These are phyloP conservation scores for Cerrena zonata DNA, from an alignment of 1,284 basidiomycete genomes.

Conservation along the genomic window DNA sequence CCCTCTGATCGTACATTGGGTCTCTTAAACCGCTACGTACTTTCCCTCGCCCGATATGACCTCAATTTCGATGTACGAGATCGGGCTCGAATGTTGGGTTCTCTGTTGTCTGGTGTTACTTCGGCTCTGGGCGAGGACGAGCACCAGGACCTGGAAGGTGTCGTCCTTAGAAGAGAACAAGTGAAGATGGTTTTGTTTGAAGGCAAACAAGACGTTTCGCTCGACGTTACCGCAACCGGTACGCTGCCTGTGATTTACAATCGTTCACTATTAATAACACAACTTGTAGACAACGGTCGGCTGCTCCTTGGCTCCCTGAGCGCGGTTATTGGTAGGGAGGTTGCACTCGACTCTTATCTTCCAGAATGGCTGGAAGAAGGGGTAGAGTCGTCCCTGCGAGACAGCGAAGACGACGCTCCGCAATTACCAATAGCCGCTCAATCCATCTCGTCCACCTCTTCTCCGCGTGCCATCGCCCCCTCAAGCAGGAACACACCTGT, in stretches of 20 bases:
- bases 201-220: constrained; percentile 49
- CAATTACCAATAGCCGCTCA: constrained; percentile 19
- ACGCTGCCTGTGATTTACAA: neutral
- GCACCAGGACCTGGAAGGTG: constrained; percentile 51
- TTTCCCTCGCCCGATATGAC: constrained; percentile 85
- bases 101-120: constrained; percentile 59
- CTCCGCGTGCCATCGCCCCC: constrained; percentile 19
- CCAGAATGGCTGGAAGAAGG: constrained; percentile 37
- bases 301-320: constrained; percentile 53
- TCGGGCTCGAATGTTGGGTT: constrained; percentile 73
- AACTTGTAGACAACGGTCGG: constrained; percentile 33
- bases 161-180: constrained; percentile 77
- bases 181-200: constrained; percentile 74
- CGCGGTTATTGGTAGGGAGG: constrained; percentile 48
- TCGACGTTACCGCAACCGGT: constrained; percentile 30
- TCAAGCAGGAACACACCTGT: constrained; percentile 33
- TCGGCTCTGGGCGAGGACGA: constrained; percentile 25
- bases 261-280: neutral
- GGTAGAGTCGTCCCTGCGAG: constrained; percentile 30
- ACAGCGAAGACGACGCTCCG: constrained; percentile 51
- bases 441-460: constrained; percentile 7
- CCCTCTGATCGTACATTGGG: constrained; percentile 47
- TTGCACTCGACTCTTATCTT: constrained; percentile 32
- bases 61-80: constrained; percentile 83
- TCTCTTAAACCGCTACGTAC: constrained; percentile 65